Conservation (phyloP, 2,329 filamentous ascomycete species). For the Ophiostoma piceae region DNA sequence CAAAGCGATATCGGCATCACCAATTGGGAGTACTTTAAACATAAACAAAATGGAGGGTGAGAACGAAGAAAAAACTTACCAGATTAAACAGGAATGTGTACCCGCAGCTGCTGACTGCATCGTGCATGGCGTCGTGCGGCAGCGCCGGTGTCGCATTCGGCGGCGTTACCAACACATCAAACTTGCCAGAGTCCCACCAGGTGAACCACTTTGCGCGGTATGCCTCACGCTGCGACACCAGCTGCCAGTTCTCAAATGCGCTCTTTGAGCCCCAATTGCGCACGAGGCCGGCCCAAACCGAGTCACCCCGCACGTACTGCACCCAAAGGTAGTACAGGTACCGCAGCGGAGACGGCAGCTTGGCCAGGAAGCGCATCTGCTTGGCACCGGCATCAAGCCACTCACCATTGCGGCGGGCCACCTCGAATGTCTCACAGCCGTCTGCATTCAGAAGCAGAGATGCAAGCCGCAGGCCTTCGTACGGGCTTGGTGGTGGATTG, state of each 20-base stretch:
- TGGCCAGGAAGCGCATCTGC: conserved; percentile 69
- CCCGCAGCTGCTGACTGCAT: conserved; percentile 78
- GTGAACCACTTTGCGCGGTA: conserved; percentile 75
- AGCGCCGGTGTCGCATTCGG: conserved; percentile 87
- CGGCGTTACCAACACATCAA: conserved; percentile 78
- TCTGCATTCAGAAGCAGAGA: conserved; percentile 79
- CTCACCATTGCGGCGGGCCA: conserved; percentile 70
- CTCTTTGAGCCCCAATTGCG: conserved; percentile 67
- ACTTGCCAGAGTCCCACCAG: conserved; percentile 69
- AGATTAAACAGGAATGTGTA: conserved; percentile 94
- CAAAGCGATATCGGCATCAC: conserved; percentile 9
- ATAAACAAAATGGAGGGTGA: background rate
- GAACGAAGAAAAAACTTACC: conserved; percentile 42
- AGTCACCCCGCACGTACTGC: conserved; percentile 72
- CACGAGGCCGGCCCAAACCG: conserved; percentile 72
- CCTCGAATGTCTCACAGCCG: conserved; percentile 73
- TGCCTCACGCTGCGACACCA: conserved; percentile 69
- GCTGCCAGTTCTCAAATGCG: conserved; percentile 74
- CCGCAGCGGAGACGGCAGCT: conserved; percentile 66
- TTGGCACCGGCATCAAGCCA: conserved; percentile 71
- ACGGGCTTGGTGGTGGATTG: conserved; percentile 53
- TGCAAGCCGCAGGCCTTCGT: conserved; percentile 69
- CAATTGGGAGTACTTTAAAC: background rate
- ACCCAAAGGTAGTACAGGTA: conserved; percentile 87
- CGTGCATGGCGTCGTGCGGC: conserved; percentile 79